These are phyloP conservation scores for Yamadazyma kanchanaburiensis DNA, from an alignment of 1,139 yeast species.

Conservation along the genomic window DNA sequence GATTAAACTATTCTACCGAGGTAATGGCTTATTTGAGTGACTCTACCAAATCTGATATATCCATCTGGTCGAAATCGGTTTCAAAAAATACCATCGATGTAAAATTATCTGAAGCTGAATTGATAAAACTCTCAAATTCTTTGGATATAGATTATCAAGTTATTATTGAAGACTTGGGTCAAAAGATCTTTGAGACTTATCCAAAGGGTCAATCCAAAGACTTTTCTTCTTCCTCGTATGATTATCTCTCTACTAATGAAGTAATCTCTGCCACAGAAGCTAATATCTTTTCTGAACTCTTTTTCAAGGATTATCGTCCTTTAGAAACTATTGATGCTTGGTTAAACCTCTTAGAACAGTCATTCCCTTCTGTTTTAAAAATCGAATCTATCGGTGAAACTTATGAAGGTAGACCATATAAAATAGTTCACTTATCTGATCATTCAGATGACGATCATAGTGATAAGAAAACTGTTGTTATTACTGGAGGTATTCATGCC, in stretches of 20 bases:
- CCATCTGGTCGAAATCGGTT: slow-evolving; percentile 33
- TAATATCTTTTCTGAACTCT: slow-evolving; percentile 37
- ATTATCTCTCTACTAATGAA: too few species aligned
- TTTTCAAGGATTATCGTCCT: slow-evolving; percentile 71
- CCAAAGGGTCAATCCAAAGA: slow-evolving; percentile 38
- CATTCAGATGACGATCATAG: slow-evolving; percentile 43
- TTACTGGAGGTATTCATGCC: slow-evolving; percentile 86
- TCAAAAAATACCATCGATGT: slow-evolving; percentile 27
- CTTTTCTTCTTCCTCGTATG: too few species aligned
- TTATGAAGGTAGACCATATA: slow-evolving; percentile 66
- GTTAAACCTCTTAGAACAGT: slow-evolving; percentile 54
- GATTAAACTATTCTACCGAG: slow-evolving; percentile 27
- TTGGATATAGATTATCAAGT: slow-evolving; percentile 23
- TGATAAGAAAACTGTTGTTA: slow-evolving; percentile 63
- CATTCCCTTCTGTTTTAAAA: slow-evolving; percentile 56
- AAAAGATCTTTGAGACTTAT: slow-evolving; percentile 51
- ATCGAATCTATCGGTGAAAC: slow-evolving; percentile 73
- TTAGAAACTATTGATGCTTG: slow-evolving; percentile 68
- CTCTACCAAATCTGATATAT: slow-evolving; percentile 12
- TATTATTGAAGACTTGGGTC: slow-evolving; percentile 57
- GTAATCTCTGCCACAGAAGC: slow-evolving; percentile 14
- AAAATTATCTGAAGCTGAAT: slow-evolving; percentile 24
- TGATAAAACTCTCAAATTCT: slow-evolving; percentile 18
- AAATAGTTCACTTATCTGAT: slow-evolving; percentile 60
- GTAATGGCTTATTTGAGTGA: slow-evolving; percentile 17